Evolutionary conservation across 495 filamentous ascomycete species (phyloP), one percentile per base, ranked within the genome.

Genomic region (Talaromyces wortmannii): DNA sequence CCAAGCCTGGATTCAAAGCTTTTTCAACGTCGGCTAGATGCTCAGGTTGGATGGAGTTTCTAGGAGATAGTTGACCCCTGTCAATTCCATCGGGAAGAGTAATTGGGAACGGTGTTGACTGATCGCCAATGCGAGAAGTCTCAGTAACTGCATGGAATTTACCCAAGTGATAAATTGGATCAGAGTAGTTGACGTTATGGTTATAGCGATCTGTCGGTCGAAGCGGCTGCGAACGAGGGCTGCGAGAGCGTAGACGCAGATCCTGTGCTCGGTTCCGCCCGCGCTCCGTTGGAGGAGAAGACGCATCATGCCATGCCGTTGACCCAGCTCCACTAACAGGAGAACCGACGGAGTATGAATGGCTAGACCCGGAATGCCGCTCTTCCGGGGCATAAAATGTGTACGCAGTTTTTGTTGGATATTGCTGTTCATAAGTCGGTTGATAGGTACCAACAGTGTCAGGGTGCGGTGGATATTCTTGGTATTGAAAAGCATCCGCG

Each of bases 101-200:
- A 47, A 68, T 55, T 36, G 61, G 63, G 59, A 64, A 68, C 7
- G 65, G 67, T 13, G 56, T 49, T 44, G 67, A 64, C 46, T 70
- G 67, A 45, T 68, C 67, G 13, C 67, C 67, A 30, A 62, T 45
- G 16, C 63, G 61, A 31, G 59, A 62, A 12, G 60, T 65, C 43
- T 61, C 59, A 5, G 58, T 58, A 6, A 61, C 62, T 10, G 56
- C 49, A 8, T 56, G 55, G 52, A 70, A 68, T 40, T 56, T 62
- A 7, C 67, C 65, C 3, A 67, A 57, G 13, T 46, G 43, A 57
- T 61, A 59, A 3, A 62, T 63, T 10, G 67, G 67, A 36, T 67
- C 67, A 12, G 60, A 59, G 45, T 55, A 32, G 43, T 69, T 65
- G 31, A 61, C 54, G 36, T 51, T 59, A 2, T 62, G 59, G 15